Conservation (phyloP, 257 asterid species). For the Striga asiatica region DNA sequence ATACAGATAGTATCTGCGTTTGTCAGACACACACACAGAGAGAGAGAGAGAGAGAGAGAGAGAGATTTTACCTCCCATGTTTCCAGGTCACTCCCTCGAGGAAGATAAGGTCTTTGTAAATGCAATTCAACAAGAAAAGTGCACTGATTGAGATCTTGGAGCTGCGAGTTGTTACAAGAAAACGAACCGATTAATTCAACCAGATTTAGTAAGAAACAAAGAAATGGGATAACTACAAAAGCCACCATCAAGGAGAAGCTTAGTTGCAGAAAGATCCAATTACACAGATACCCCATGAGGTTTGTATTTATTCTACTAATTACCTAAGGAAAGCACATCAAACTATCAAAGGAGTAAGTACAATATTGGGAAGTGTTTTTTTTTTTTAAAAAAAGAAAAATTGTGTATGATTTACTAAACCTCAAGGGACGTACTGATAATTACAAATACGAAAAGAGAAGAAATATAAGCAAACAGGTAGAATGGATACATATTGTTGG, state of each 20-base stretch:
- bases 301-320: neutral
- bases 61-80: conserved; percentile 68
- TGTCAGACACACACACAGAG: conserved; percentile 18
- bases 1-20: neutral
- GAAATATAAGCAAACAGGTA: neutral
- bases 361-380: neutral
- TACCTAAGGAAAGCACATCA: neutral
- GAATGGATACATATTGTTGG: conserved; percentile 61
- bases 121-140: conserved; percentile 80
- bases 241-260: neutral
- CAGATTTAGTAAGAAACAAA: neutral
- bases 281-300: neutral
- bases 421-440: neutral
- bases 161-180: conserved; percentile 34
- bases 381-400: no score
- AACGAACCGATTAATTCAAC: neutral
- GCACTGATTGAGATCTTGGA: conserved; percentile 62
- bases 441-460: neutral
- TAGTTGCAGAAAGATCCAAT: neutral
- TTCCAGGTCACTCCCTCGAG: conserved; percentile 78
- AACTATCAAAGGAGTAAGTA: neutral
- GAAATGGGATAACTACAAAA: neutral
- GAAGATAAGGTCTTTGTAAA: conserved; percentile 63
- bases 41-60: neutral
- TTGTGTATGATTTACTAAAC: neutral